Conservation (phyloP, 345 rosid genomes). For the Excoecaria cochinchinensis region DNA sequence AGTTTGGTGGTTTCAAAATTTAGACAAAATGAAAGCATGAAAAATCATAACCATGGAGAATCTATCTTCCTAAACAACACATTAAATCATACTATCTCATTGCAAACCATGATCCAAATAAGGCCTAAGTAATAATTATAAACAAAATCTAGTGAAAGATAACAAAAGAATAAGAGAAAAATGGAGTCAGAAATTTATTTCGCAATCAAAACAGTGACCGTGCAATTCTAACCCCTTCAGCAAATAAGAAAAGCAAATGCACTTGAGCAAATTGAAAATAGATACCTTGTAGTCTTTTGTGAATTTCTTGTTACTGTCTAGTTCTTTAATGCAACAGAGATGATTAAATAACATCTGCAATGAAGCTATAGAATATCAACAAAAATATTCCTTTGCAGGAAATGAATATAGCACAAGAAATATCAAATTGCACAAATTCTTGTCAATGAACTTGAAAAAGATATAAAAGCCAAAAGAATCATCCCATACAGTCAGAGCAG, state of each 20-base stretch:
- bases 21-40: no score
- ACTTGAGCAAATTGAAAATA: background rate
- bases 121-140: no score
- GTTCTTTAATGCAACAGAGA: background rate
- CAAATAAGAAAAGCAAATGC: no score
- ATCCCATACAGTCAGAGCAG: background rate
- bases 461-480: background rate
- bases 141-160: no score
- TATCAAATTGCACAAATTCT: background rate
- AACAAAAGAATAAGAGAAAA: no score
- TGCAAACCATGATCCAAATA: no score
- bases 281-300: background rate
- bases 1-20: no score
- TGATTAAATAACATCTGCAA: background rate
- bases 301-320: no score
- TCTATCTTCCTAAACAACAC: no score
- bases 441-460: background rate
- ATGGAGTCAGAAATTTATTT: no score
- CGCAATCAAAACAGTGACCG: background rate
- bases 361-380: background rate
- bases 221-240: background rate
- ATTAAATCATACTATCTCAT: no score
- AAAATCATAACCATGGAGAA: no score
- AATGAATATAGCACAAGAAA: conserved; percentile 2
- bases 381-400: background rate